Evolutionary conservation across 108 stramenopile genomes (phyloP).

Genomic region (Cylindrotheca closterium): DNA sequence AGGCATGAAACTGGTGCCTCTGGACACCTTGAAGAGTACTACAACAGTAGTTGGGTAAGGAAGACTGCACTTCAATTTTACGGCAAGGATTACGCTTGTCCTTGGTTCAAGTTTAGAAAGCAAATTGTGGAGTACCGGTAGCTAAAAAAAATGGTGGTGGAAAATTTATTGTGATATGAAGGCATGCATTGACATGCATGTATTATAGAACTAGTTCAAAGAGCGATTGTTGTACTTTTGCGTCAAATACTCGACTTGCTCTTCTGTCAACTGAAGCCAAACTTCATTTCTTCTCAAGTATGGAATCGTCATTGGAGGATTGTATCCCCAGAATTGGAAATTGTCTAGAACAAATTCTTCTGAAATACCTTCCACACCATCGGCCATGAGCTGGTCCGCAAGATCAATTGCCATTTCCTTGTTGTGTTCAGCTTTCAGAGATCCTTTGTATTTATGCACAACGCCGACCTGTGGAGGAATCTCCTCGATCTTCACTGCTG

Average conservation of each 20-base stretch:
- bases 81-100: constrained; percentile 19
- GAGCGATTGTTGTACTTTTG: constrained; percentile 23
- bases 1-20: constrained; percentile 24
- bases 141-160: no score
- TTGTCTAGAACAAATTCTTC: constrained; percentile 49
- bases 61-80: constrained; percentile 29
- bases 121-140: no score
- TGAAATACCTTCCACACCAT: constrained; percentile 51
- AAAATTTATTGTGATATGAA: no score
- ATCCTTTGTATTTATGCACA: constrained; percentile 75
- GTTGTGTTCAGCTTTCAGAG: constrained; percentile 26
- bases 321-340: constrained; percentile 83
- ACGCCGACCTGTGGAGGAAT: constrained; percentile 67
- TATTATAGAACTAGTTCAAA: constrained; percentile 18
- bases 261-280: constrained; percentile 68
- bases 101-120: background rate
- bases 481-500: constrained; percentile 55
- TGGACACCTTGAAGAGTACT: constrained; percentile 24
- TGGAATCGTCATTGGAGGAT: constrained; percentile 87
- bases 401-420: constrained; percentile 42
- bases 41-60: constrained; percentile 11
- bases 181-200: no score
- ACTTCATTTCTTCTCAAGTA: constrained; percentile 84
- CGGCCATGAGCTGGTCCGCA: constrained; percentile 50
- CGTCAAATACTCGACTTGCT: constrained; percentile 54